These are phyloP conservation scores for Salvia rosmarinus DNA, from an alignment of 257 asterid genomes.

Conservation along the genomic window DNA sequence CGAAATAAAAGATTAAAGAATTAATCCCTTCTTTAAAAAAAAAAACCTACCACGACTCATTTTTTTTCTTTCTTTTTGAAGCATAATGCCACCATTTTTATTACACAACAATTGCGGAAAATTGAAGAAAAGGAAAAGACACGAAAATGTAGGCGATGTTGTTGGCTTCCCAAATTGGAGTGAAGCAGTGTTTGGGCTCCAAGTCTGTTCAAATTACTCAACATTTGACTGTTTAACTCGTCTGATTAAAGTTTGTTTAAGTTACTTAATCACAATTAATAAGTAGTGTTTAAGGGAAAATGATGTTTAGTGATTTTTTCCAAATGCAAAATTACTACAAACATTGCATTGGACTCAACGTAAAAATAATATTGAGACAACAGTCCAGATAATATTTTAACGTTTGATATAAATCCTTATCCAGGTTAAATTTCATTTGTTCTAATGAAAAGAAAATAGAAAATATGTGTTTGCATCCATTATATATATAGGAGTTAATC, in stretches of 20 bases:
- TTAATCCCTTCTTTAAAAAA: constrained; percentile 21
- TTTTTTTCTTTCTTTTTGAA: no score
- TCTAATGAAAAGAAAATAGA: no score
- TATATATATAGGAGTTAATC: no score
- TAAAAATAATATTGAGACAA: no score
- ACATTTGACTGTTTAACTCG: background rate
- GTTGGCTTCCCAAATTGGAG: constrained; percentile 32
- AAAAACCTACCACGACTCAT: constrained; percentile 1
- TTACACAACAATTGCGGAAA: constrained; percentile 4
- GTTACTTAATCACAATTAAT: background rate
- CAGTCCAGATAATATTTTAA: no score
- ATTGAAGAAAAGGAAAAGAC: constrained; percentile 9
- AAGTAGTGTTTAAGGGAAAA: background rate
- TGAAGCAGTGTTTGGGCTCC: background rate
- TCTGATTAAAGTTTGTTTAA: background rate
- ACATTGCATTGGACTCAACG: no score
- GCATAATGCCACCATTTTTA: no score
- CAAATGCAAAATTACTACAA: no score
- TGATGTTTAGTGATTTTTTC: background rate
- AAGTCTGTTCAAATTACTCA: background rate
- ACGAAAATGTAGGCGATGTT: background rate
- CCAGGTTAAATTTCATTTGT: no score
- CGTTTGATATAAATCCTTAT: no score
- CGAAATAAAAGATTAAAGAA: background rate
- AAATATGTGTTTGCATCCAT: no score